Evolutionary conservation across 2,329 filamentous ascomycete species (phyloP).

Genomic region (Pseudogymnoascus pannorum): DNA sequence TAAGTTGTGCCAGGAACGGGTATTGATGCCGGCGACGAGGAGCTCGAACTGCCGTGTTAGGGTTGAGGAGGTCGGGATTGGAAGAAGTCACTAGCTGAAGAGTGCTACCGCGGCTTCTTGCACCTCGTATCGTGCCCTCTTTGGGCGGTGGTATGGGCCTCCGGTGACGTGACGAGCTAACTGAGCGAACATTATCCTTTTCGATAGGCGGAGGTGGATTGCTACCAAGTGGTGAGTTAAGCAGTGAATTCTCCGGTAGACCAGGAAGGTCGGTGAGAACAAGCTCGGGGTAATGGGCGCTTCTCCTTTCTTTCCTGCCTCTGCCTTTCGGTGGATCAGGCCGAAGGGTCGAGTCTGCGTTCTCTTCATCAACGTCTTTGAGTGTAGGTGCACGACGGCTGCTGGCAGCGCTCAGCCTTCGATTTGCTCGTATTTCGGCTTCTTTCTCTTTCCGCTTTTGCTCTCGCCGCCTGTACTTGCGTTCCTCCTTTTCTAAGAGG

Average conservation of each 20-base stretch:
- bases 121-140: constrained; percentile 61
- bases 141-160: constrained; percentile 78
- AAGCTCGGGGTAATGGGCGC: constrained; percentile 56
- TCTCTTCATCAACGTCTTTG: constrained; percentile 73
- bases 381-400: constrained; percentile 72
- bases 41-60: constrained; percentile 36
- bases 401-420: constrained; percentile 81
- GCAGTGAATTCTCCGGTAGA: constrained; percentile 52
- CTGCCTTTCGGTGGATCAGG: constrained; percentile 57
- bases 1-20: constrained; percentile 58
- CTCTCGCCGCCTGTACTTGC: constrained; percentile 74
- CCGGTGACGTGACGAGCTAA: constrained; percentile 69
- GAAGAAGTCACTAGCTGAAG: constrained; percentile 70
- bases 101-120: constrained; percentile 73
- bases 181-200: constrained; percentile 68
- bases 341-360: constrained; percentile 39
- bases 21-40: constrained; percentile 50
- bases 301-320: constrained; percentile 71
- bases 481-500: constrained; percentile 86
- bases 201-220: constrained; percentile 65
- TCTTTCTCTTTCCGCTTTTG: constrained; percentile 81
- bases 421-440: constrained; percentile 67
- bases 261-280: constrained; percentile 68
- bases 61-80: constrained; percentile 53
- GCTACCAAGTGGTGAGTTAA: constrained; percentile 24